Conservation (phyloP, 306 rosid species). For the Coriaria nepalensis region DNA sequence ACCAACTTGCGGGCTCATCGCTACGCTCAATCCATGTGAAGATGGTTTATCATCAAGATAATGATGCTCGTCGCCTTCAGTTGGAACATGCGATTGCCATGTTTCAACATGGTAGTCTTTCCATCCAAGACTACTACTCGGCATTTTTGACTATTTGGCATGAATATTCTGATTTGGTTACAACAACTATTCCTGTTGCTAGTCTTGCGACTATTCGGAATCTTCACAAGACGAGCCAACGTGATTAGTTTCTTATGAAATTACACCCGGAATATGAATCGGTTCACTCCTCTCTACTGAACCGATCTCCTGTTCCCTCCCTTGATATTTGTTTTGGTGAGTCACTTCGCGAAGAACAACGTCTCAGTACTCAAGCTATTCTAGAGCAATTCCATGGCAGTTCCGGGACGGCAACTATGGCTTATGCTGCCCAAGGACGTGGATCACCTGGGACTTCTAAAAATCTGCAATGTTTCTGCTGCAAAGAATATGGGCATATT, state of each 20-base stretch:
- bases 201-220: neutral
- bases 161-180: conserved; percentile 1
- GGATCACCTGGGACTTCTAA: neutral
- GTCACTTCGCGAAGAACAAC: neutral
- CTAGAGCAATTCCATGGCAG: neutral
- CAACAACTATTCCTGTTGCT: neutral
- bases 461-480: neutral
- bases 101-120: no score
- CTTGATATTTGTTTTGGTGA: conserved; percentile 1
- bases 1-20: neutral
- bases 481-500: no score
- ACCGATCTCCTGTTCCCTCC: neutral
- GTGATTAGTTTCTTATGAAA: conserved; percentile 3
- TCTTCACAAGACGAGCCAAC: neutral
- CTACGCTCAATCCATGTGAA: conserved; percentile 1
- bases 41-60: neutral
- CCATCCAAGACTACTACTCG: neutral
- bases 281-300: neutral
- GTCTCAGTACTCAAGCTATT: neutral
- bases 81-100: neutral
- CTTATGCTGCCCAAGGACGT: neutral
- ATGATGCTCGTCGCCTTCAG: conserved; percentile 5
- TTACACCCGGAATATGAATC: neutral
- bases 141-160: neutral
- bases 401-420: neutral